Base-by-base conservation (phyloP, 1,139 yeast species). In the Hansenula lynferdii region DNA sequence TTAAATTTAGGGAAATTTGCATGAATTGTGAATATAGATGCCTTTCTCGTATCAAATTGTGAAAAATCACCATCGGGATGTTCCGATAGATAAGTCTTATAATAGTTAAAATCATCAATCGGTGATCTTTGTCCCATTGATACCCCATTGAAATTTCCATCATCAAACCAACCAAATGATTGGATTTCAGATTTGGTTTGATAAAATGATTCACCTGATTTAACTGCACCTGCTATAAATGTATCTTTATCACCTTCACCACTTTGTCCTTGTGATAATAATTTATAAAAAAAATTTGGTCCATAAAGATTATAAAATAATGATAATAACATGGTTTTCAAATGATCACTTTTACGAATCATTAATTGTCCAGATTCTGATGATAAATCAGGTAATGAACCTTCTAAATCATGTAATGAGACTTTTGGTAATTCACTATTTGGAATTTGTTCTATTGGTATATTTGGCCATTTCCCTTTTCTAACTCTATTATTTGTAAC, bases 211-310 rank as follows among this genome's bases (percentile, higher is more conserved):
- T 72, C 67, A 2, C 62, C 58, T 9, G 69, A 64, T n/a, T 65
- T 72, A 36, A 60, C 57, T 1, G 83, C 80, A 1, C 81, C 84
- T 0, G 81, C 74, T 19, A 67, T 64, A 51, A 77, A 78, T 0
- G 85, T 79, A 44, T 79, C 85, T 51, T 79, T 79, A 48, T 79
- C 86, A 36, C 85, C 85, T 57, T 78, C 84, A 27, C 85, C 85
- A 42, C 64, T 70, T 22, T 70, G 75, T 9, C 85, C 85, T 53
- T 77, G 75, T 0, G 81, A 71, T 37, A 79, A 65, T 28, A 79
- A 57, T 26, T 72, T 72, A 48, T 79, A 79, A 50, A 68, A 79
- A 41, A 70, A 62, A 5, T 64, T 60, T 4, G 84, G 85, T 0
- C 85, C 85, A 54, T 72, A 72, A 37, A 72, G 60, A 50, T 79